phyloP scores from a whole-genome alignment of 1,139 yeast genomes.

The Debaryomycetaceae sp. region DNA sequence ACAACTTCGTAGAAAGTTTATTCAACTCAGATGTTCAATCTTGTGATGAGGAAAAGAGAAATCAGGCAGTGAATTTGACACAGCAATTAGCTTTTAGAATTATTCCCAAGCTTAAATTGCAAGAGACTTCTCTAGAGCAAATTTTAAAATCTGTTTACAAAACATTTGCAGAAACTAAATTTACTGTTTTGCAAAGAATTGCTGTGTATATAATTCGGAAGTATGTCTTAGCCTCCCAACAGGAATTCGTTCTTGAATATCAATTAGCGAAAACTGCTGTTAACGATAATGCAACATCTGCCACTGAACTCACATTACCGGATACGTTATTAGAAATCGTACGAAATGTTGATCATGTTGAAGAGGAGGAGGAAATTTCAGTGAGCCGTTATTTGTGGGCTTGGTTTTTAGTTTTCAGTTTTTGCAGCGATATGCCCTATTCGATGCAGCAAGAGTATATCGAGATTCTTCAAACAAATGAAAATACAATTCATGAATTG shows the following conservation, averaged over 20 bases:
- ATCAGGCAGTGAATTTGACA: constrained; percentile 32
- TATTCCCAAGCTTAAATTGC: constrained; percentile 13
- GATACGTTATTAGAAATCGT: constrained; percentile 18
- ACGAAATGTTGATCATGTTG: not conserved
- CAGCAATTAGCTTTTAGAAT: constrained; percentile 33
- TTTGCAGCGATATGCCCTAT: constrained; percentile 66
- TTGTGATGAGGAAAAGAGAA: constrained; percentile 12
- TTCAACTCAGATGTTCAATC: constrained; percentile 22
- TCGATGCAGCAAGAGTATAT: constrained; percentile 62
- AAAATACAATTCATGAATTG: constrained; percentile 43
- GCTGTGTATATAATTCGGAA: constrained; percentile 33
- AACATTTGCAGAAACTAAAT: constrained; percentile 20
- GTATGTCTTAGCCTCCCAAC: constrained; percentile 40
- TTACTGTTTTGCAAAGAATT: constrained; percentile 31
- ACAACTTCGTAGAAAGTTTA: constrained; percentile 39
- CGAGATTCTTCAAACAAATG: constrained; percentile 50
- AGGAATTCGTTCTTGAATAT: constrained; percentile 59
- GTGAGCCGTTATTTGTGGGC: constrained; percentile 54
- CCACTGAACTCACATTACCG: constrained; percentile 32
- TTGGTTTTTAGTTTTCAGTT: constrained; percentile 64
- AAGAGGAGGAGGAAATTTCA: not conserved
- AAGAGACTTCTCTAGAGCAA: constrained; percentile 12
- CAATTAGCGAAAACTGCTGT: constrained; percentile 39
- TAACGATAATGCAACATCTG: constrained; percentile 16
- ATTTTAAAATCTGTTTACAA: constrained; percentile 17